Conservation (phyloP, 78 protist genomes). For the Chrysochromulina parva region DNA sequence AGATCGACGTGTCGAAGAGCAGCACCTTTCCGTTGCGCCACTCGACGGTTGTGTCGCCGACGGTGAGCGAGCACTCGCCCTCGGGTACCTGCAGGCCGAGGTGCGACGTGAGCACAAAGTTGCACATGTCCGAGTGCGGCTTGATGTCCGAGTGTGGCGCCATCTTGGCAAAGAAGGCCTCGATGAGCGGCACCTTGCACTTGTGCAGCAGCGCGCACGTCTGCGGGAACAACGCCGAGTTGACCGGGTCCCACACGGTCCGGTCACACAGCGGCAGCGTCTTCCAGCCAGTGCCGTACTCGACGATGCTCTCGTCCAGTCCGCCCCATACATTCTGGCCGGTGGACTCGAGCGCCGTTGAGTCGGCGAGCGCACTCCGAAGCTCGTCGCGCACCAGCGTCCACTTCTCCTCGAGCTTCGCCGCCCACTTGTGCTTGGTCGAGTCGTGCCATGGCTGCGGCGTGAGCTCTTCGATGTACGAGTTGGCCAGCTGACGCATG, state of each 20-base stretch:
- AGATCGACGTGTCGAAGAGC: slow-evolving; percentile 23
- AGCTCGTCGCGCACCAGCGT: not conserved
- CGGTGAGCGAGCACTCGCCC: not conserved
- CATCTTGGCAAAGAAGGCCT: slow-evolving; percentile 21
- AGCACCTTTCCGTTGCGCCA: not conserved
- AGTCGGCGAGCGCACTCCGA: not conserved
- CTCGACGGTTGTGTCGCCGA: not conserved
- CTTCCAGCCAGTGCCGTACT: not conserved
- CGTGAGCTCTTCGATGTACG: not conserved
- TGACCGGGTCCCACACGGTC: not conserved
- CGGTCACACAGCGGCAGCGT: not conserved
- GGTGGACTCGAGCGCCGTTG: not conserved
- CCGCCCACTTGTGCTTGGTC: not conserved
- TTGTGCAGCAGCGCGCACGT: not conserved
- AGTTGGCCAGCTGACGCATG: not conserved
- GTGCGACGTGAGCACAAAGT: not conserved
- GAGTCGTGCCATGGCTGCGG: not conserved
- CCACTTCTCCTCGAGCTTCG: not conserved
- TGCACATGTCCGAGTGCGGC: slow-evolving; percentile 22
- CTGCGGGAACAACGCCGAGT: slow-evolving; percentile 2
- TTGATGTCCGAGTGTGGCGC: not conserved
- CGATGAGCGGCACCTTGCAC: not conserved
- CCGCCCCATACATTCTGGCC: not conserved
- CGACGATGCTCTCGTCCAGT: not conserved
- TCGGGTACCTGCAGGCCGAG: not conserved